phyloP scores from a whole-genome alignment of 2,329 filamentous ascomycete genomes.

The Calonectria leucothoes region DNA sequence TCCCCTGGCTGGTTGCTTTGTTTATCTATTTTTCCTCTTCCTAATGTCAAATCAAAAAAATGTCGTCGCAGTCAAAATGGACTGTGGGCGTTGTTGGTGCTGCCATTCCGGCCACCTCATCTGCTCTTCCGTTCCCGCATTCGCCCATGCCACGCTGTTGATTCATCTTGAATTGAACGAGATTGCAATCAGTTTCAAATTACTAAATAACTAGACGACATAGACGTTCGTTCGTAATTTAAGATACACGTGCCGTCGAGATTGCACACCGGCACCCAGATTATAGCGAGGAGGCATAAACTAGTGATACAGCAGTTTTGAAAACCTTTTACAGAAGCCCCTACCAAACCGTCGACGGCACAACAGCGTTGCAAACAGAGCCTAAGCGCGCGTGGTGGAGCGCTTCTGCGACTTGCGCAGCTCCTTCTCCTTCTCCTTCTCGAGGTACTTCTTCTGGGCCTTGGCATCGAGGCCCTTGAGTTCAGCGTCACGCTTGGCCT shows the following conservation, averaged over 20 bases:
- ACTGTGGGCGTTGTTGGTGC: conserved; percentile 6
- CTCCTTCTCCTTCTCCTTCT: conserved; percentile 84
- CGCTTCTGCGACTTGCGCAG: conserved; percentile 66
- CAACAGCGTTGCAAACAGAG: neutral
- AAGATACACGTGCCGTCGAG: neutral
- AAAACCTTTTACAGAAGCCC: conserved; percentile 27
- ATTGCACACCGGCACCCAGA: conserved; percentile 1
- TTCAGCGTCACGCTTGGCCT: conserved; percentile 89
- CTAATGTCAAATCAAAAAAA: conserved; percentile 25
- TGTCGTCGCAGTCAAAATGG: conserved; percentile 1
- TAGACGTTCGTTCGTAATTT: neutral
- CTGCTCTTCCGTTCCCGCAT: neutral
- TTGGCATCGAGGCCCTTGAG: conserved; percentile 82
- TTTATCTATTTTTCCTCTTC: conserved; percentile 8
- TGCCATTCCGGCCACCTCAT: neutral
- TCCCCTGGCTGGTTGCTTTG: conserved; percentile 14
- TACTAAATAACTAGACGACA: conserved; percentile 20
- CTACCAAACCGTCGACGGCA: neutral
- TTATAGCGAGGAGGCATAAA: conserved; percentile 3
- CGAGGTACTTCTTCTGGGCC: conserved; percentile 86
- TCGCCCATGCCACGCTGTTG: too few relatives aligned
- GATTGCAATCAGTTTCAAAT: conserved; percentile 12
- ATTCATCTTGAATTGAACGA: neutral
- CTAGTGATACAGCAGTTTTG: conserved; percentile 22
- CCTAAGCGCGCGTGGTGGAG: conserved; percentile 63